Base-by-base conservation (phyloP, 2,329 filamentous ascomycete species). In the Fusarium heterosporum region DNA sequence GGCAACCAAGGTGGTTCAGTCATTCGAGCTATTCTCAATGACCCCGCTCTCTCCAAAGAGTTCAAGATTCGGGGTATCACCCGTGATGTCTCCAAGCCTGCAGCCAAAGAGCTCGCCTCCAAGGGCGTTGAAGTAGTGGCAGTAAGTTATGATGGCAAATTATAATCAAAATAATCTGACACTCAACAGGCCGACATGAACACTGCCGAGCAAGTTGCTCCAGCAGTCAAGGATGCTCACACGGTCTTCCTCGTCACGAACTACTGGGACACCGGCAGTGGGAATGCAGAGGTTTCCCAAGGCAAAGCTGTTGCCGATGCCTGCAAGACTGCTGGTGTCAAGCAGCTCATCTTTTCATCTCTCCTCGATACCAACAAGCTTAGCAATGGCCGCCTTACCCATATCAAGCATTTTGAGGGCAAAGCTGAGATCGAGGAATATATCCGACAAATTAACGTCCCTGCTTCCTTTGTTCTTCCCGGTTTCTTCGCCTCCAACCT, bases 351-450 rank as follows among this genome's bases (percentile, higher is more conserved):
- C 63, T 84, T 80, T 74, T 83, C 81, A 9, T 81, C 81, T 9
- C 76, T 84, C 36, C 72, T 80, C 36, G 69, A 82, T 60, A 73
- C 78, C 28, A 78, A 74, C 3, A 71, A 81, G 36, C 69, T 73
- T 5, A 77, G 78, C 39, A 74, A 75, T 1, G 82, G 82, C 4
- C 72, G 68, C 1, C 72, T 83, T 2, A 39, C 72, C 5, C 67
- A 78, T 17, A 80, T 84, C 8, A 61, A 75, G 46, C 82, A 85
- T 57, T 89, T 89, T 60, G 87, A 89, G 67, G 77, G 76, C 59
- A 89, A 89, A 72, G 83, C 85, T 28, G 75, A 83, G 30, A 81
- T 85, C 13, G 86, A 88, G 65, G 61, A 79, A n/a, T 87, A 89
- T 64, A 86, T 89, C 55, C 82, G 84, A 12, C 55, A 69, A 0